Percentiles rank a stretch among this genome's conserved stretches.
Conservation (phyloP, 2,329 filamentous ascomycete genomes). For the Chaetothyriales sp. region DNA sequence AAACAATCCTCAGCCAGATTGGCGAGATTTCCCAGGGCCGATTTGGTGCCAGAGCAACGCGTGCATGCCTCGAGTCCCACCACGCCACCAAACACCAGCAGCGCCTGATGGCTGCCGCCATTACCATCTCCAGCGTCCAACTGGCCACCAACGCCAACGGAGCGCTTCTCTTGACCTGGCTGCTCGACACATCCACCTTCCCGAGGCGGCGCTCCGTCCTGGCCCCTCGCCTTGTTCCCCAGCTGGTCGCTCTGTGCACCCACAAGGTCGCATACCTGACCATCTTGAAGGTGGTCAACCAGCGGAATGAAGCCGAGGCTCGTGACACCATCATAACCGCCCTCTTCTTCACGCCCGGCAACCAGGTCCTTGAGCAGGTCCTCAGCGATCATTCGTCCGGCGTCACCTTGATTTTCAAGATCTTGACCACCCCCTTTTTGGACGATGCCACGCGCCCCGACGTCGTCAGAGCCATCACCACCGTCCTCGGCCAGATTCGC, state of each 20-base stretch:
- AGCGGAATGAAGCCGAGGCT: constrained; percentile 85
- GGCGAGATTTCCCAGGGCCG: constrained; percentile 89
- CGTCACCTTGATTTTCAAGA: constrained; percentile 95
- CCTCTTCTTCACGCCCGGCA: constrained; percentile 79
- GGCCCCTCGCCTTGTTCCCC: constrained; percentile 79
- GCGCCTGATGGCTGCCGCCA: constrained; percentile 81
- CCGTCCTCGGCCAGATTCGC: constrained; percentile 77
- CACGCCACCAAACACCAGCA: constrained; percentile 92
- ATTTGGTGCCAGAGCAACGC: constrained; percentile 90
- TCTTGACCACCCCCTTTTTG: constrained; percentile 92
- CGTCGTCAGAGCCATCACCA: constrained; percentile 83
- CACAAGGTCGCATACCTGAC: constrained; percentile 98
- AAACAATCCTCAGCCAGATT: constrained; percentile 85
- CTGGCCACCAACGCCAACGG: constrained; percentile 93
- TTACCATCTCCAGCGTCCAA: constrained; percentile 93
- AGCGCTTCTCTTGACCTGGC: constrained; percentile 87
- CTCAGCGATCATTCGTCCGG: constrained; percentile 83
- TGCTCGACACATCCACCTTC: constrained; percentile 95
- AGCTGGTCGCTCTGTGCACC: constrained; percentile 88
- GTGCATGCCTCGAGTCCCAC: constrained; percentile 91
- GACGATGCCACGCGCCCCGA: constrained; percentile 80
- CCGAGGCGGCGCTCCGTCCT: constrained; percentile 80
- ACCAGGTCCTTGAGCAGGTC: constrained; percentile 78
- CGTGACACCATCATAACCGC: constrained; percentile 80
- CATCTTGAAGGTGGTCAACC: constrained; percentile 95